phyloP scores from a whole-genome alignment of 108 stramenopile species.

The Craspedostauros australis region DNA sequence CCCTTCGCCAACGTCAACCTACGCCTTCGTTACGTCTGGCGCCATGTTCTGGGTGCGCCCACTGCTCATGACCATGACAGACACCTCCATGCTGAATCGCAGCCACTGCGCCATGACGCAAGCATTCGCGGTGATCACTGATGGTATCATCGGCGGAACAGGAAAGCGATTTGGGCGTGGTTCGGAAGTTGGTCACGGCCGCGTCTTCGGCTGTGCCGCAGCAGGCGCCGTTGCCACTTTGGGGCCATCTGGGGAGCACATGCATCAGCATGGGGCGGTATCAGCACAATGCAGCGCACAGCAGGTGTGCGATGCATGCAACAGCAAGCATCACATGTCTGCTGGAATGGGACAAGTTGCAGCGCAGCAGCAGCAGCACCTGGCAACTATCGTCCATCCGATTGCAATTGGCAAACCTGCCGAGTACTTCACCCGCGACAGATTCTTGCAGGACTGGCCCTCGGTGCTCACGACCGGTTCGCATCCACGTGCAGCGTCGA shows the following conservation, averaged over 20 bases:
- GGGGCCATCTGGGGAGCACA: not conserved
- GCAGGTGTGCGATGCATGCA: constrained; percentile 10
- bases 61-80: constrained; percentile 6
- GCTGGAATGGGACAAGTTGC: not conserved
- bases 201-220: constrained; percentile 30
- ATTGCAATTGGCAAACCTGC: constrained; percentile 19
- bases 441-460: constrained; percentile 31
- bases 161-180: constrained; percentile 32
- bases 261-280: not conserved
- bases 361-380: not conserved
- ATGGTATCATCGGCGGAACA: constrained; percentile 40
- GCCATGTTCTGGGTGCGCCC: constrained; percentile 31
- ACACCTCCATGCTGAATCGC: not conserved
- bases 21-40: constrained; percentile 25
- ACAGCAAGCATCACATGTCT: constrained; percentile 8
- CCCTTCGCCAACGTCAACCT: constrained; percentile 6
- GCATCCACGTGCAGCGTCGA: too few relatives aligned
- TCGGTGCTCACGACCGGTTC: too few relatives aligned
- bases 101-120: not conserved
- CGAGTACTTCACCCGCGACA: constrained; percentile 12
- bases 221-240: not conserved
- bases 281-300: too few relatives aligned
- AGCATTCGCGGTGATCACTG: constrained; percentile 19
- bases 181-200: constrained; percentile 19
- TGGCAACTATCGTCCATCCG: too few relatives aligned